A percentile compares a stretch with the other conserved stretches of the same genome.
phyloP scores from a whole-genome alignment of 169 alveolate genomes.

The Cryptosporidium sp. region DNA sequence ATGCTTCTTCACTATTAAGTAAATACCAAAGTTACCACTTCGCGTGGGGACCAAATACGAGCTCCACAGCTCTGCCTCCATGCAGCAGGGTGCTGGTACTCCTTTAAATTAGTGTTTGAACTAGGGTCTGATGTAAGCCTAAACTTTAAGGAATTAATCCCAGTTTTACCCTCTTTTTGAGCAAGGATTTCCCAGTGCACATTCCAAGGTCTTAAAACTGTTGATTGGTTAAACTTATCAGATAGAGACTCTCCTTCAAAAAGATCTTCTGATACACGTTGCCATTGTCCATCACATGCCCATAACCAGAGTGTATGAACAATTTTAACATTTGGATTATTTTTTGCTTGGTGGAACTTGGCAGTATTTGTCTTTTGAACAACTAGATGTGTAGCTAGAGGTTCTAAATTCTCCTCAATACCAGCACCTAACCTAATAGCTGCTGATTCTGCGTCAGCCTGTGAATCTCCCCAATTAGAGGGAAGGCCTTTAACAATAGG shows the following conservation, averaged over 20 bases:
- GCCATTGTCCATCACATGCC: slow-evolving; percentile 91
- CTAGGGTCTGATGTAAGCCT: slow-evolving; percentile 51
- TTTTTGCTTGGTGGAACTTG: slow-evolving; percentile 85
- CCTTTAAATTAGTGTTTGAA: slow-evolving; percentile 46
- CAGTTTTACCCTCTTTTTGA: slow-evolving; percentile 68
- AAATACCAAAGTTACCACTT: slow-evolving; percentile 77
- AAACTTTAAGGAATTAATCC: slow-evolving; percentile 53
- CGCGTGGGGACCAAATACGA: slow-evolving; percentile 76
- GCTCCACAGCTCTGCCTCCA: slow-evolving; percentile 78
- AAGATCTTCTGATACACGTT: slow-evolving; percentile 81
- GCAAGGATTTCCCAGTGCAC: slow-evolving; percentile 89
- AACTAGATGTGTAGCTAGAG: slow-evolving; percentile 89
- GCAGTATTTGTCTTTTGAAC: slow-evolving; percentile 92
- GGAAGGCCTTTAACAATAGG: slow-evolving; percentile 83
- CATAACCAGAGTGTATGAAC: slow-evolving; percentile 92
- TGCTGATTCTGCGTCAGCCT: slow-evolving; percentile 88
- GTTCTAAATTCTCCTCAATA: slow-evolving; percentile 83
- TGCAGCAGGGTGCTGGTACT: slow-evolving; percentile 71
- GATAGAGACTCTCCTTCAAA: slow-evolving; percentile 90
- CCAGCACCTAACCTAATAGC: slow-evolving; percentile 90
- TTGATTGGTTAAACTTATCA: slow-evolving; percentile 86
- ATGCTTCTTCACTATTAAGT: slow-evolving; percentile 83
- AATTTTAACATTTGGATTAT: slow-evolving; percentile 82
- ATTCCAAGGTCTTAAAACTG: slow-evolving; percentile 89
- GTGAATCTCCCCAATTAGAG: slow-evolving; percentile 86